phyloP scores from a whole-genome alignment of 2,329 filamentous ascomycete species.

The Ophiostoma australiae region DNA sequence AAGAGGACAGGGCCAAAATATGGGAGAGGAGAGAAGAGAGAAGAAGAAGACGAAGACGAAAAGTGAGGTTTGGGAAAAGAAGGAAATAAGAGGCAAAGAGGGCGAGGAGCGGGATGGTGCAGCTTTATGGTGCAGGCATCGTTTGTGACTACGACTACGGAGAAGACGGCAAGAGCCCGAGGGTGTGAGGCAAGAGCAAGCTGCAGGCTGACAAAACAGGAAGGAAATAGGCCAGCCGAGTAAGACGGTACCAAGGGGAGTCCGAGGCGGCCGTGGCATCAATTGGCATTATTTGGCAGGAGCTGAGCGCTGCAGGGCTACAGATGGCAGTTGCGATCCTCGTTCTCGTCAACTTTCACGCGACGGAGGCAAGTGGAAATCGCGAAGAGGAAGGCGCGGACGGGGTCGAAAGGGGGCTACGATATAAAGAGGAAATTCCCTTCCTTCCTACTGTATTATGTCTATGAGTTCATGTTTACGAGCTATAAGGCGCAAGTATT shows the following conservation, averaged over 20 bases:
- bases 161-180: neutral
- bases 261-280: slow-evolving; percentile 15
- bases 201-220: slow-evolving; percentile 11
- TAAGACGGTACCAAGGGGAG: slow-evolving; percentile 16
- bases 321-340: slow-evolving; percentile 20
- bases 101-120: slow-evolving; percentile 15
- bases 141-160: neutral
- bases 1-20: slow-evolving; percentile 13
- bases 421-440: neutral
- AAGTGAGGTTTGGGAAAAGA: slow-evolving; percentile 13
- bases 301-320: neutral
- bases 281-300: slow-evolving; percentile 1
- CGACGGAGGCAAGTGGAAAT: slow-evolving; percentile 16
- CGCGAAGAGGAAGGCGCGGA: slow-evolving; percentile 13
- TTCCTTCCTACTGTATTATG: neutral
- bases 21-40: neutral
- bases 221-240: neutral
- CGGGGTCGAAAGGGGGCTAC: slow-evolving; percentile 15
- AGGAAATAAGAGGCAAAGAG: neutral
- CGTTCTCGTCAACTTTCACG: neutral
- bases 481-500: neutral
- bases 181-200: neutral
- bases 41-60: slow-evolving; percentile 11
- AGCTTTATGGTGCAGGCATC: slow-evolving; percentile 1
- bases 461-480: neutral